A percentile compares a stretch with the other conserved stretches of the same genome.
Conservation (phyloP, 225 moss, liverwort and hornwort genomes). For the Takakia lepidozioides region DNA sequence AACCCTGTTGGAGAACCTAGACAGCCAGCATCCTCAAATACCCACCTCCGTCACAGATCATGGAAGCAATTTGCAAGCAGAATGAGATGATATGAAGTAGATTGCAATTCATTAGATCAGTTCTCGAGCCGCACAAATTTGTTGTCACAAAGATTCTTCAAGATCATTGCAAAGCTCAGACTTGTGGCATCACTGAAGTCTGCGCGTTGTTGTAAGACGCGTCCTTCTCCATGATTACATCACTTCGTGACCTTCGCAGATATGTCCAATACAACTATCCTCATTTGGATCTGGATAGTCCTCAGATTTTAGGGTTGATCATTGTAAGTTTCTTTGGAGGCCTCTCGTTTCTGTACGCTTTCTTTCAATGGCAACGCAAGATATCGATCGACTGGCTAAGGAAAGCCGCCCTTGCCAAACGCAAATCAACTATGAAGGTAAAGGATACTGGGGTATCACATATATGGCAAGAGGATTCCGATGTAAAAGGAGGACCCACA, state of each 20-base stretch:
- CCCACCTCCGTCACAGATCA: too few relatives aligned
- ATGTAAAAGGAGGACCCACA: constrained; percentile 32
- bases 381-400: neutral
- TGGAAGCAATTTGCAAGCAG: too few relatives aligned
- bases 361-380: constrained; percentile 2
- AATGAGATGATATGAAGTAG: too few relatives aligned
- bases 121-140: too few relatives aligned
- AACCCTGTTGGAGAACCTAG: too few relatives aligned
- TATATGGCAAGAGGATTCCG: constrained; percentile 43
- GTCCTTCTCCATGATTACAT: constrained; percentile 1
- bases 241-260: neutral
- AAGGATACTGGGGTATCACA: constrained; percentile 35
- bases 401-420: constrained; percentile 1
- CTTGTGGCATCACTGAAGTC: too few relatives aligned
- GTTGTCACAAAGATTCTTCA: too few relatives aligned
- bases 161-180: too few relatives aligned
- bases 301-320: neutral
- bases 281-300: neutral
- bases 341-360: neutral
- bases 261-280: neutral
- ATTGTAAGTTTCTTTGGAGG: constrained; percentile 1
- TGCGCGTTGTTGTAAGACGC: too few relatives aligned
- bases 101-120: too few relatives aligned
- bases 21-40: too few relatives aligned
- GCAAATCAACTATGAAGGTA: constrained; percentile 13